Percentiles rank a stretch among this genome's conserved stretches.
Conservation (phyloP, 2,329 filamentous ascomycete species). For the Magnaporthiopsis rhizophila region DNA sequence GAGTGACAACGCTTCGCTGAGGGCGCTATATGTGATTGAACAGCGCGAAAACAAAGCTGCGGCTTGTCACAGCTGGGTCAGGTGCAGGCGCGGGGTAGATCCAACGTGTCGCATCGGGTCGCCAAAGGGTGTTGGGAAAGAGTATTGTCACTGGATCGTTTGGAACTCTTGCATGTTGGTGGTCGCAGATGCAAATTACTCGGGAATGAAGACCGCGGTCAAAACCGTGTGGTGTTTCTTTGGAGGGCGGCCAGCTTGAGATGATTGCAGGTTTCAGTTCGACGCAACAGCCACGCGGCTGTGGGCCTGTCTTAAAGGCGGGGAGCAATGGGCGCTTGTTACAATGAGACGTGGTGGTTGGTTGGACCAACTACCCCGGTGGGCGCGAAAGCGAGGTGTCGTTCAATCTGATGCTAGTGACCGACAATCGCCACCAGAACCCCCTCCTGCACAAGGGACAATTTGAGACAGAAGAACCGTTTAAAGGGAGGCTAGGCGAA, state of each 20-base stretch:
- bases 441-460: no score
- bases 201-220: background rate
- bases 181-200: background rate
- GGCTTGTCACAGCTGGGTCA: background rate
- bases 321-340: background rate
- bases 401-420: background rate
- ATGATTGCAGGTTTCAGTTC: background rate
- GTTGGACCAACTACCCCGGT: background rate
- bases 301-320: background rate
- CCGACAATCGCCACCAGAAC: no score
- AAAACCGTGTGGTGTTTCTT: background rate
- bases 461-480: no score
- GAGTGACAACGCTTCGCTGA: background rate
- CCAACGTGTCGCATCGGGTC: background rate
- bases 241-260: background rate
- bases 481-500: background rate
- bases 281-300: background rate
- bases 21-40: conserved; percentile 7
- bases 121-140: background rate
- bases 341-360: background rate
- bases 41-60: conserved; percentile 8
- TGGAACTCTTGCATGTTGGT: background rate
- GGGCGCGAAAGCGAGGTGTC: background rate
- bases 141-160: background rate
- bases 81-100: background rate